A percentile compares a stretch with the other conserved stretches of the same genome.
phyloP scores from a whole-genome alignment of 2,329 filamentous ascomycete genomes.

The Exophiala sideris region DNA sequence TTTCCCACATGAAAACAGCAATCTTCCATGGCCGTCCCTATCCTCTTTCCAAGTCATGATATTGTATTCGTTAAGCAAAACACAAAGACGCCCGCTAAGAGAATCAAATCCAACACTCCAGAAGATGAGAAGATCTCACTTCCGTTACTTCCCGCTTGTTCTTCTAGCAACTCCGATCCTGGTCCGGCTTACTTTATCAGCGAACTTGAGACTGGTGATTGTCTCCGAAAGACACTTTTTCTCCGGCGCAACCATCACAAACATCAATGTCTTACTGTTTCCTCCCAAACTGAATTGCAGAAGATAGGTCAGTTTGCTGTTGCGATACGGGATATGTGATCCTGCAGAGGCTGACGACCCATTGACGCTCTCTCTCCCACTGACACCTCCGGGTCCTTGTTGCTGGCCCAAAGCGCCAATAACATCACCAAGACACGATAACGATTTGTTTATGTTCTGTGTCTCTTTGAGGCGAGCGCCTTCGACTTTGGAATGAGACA shows the following conservation, averaged over 20 bases:
- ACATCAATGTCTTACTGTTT: constrained; percentile 97
- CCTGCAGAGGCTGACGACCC: constrained; percentile 43
- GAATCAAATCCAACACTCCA: background rate
- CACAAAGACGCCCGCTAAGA: constrained; percentile 1
- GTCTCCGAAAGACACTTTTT: constrained; percentile 90
- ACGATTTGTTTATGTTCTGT: constrained; percentile 93
- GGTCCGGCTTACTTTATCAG: constrained; percentile 67
- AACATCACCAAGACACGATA: constrained; percentile 89
- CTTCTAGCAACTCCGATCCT: constrained; percentile 27
- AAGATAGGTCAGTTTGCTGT: constrained; percentile 94
- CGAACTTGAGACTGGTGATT: constrained; percentile 90
- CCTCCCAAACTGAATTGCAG: constrained; percentile 92
- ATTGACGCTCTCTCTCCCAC: constrained; percentile 13
- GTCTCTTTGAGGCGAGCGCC: constrained; percentile 89
- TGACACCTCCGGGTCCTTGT: constrained; percentile 9
- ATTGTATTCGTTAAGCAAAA: background rate
- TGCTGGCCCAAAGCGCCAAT: constrained; percentile 88
- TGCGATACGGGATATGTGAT: constrained; percentile 85
- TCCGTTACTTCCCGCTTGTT: constrained; percentile 8
- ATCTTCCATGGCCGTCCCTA: background rate
- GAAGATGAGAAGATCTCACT: background rate
- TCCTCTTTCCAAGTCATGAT: background rate
- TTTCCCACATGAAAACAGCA: background rate
- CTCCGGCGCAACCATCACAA: constrained; percentile 94
- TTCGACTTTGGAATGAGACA: constrained; percentile 81